Evolutionary conservation across 2,329 filamentous ascomycete genomes (phyloP).

Genomic region (Calonectria leucothoes): DNA sequence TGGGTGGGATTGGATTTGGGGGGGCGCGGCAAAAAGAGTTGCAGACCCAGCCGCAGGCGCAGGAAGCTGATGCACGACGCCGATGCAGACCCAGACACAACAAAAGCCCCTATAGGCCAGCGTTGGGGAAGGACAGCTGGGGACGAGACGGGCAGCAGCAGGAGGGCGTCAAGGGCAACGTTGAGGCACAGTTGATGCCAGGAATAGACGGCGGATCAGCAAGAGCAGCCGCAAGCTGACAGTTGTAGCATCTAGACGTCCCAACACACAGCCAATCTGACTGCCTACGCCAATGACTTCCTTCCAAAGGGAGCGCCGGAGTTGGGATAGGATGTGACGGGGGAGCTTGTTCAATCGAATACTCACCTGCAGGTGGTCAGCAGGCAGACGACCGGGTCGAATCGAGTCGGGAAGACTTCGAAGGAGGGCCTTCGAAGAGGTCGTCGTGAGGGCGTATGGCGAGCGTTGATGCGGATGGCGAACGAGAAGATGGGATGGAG

Average conservation of each 20-base stretch:
- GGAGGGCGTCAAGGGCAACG: constrained; percentile 16
- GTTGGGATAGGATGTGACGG: background rate
- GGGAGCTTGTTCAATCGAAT: constrained; percentile 10
- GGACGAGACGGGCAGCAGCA: constrained; percentile 19
- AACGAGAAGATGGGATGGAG: constrained; percentile 28
- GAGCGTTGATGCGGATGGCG: constrained; percentile 13
- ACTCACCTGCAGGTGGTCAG: constrained; percentile 24
- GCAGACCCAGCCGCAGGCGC: constrained; percentile 34
- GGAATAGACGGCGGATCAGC: constrained; percentile 8
- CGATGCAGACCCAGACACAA: constrained; percentile 14
- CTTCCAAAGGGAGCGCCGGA: background rate
- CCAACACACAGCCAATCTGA: constrained; percentile 7
- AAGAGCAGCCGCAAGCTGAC: constrained; percentile 9
- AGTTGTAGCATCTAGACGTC: constrained; percentile 14
- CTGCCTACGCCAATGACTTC: background rate
- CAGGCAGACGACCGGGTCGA: constrained; percentile 19
- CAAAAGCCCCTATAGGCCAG: constrained; percentile 24
- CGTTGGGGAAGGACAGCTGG: constrained; percentile 7
- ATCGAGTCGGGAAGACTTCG: constrained; percentile 17
- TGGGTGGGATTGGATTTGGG: constrained; percentile 34
- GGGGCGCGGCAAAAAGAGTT: constrained; percentile 40
- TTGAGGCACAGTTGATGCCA: constrained; percentile 15
- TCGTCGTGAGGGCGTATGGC: constrained; percentile 31
- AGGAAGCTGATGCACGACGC: constrained; percentile 28
- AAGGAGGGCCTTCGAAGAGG: constrained; percentile 9